Percentiles rank a stretch among this genome's conserved stretches.
These are phyloP conservation scores for Globisporangium emineosum DNA, from an alignment of 352 stramenopile species.

Conservation along the genomic window DNA sequence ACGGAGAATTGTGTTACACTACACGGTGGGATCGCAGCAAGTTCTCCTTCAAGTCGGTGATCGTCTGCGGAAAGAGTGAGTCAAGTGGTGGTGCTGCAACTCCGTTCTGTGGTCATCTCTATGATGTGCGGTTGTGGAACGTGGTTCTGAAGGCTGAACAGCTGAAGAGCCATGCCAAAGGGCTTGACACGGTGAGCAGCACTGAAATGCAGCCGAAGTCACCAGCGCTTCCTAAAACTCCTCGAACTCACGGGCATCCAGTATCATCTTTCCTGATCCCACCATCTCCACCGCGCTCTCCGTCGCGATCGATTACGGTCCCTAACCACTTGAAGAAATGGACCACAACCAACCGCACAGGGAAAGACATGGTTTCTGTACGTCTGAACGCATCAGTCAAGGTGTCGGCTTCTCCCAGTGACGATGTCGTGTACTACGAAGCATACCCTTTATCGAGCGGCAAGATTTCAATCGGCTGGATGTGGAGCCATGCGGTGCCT, in stretches of 20 bases:
- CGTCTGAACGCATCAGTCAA: conserved; percentile 28
- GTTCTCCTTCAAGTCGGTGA: background rate
- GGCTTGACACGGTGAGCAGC: conserved; percentile 33
- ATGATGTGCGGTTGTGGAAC: conserved; percentile 63
- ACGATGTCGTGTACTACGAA: conserved; percentile 50
- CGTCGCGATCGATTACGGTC: conserved; percentile 27
- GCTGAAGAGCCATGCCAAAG: conserved; percentile 44
- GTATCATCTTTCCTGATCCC: conserved; percentile 20
- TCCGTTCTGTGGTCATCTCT: conserved; percentile 35
- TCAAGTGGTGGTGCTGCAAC: background rate
- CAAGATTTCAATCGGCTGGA: conserved; percentile 55
- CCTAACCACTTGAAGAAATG: conserved; percentile 43
- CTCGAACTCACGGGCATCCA: conserved; percentile 16
- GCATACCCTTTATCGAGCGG: conserved; percentile 44
- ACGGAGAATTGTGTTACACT: conserved; percentile 26
- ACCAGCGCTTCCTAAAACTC: conserved; percentile 22
- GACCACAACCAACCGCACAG: conserved; percentile 54
- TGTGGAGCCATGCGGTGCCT: conserved; percentile 17
- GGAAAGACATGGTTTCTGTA: conserved; percentile 36
- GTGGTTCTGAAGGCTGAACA: conserved; percentile 51
- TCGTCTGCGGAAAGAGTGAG: background rate
- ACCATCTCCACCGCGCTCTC: conserved; percentile 33
- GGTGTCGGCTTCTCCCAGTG: background rate
- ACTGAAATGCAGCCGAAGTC: background rate
- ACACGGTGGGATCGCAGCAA: background rate